Conservation (phyloP, 345 rosid species). For the Euphorbia pulcherrima region DNA sequence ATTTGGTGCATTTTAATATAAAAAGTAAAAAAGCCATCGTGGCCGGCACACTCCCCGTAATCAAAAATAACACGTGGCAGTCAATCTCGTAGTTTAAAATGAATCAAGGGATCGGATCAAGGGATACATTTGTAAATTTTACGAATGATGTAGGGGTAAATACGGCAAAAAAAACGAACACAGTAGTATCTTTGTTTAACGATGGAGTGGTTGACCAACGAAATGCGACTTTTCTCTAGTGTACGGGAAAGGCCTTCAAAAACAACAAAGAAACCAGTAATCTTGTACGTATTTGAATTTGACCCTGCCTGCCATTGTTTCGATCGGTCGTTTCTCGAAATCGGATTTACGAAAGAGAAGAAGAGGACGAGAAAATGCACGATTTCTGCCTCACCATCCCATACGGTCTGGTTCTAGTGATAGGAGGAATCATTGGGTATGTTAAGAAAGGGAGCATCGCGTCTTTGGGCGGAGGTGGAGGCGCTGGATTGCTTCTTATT, state of each 20-base stretch:
- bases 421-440: constrained; percentile 78
- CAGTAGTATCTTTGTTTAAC: neutral
- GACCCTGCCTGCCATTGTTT: neutral
- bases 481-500: constrained; percentile 67
- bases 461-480: constrained; percentile 81
- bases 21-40: neutral
- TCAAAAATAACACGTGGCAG: neutral
- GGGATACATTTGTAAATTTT: neutral
- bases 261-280: neutral
- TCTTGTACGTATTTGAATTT: no score
- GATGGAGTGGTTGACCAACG: constrained; percentile 23
- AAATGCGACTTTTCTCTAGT: constrained; percentile 35
- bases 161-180: neutral
- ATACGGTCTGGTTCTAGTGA: constrained; percentile 73
- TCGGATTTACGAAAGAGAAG: neutral
- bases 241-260: neutral
- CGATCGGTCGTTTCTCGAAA: neutral
- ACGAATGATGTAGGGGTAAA: neutral
- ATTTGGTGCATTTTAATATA: no score
- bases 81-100: neutral
- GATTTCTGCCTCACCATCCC: constrained; percentile 99
- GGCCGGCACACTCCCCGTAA: constrained; percentile 8
- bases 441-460: constrained; percentile 68
- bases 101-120: neutral
- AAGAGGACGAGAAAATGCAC: constrained; percentile 45